Conservation (phyloP, 768 basidiomycete species). For the Termitomyces sp. region DNA sequence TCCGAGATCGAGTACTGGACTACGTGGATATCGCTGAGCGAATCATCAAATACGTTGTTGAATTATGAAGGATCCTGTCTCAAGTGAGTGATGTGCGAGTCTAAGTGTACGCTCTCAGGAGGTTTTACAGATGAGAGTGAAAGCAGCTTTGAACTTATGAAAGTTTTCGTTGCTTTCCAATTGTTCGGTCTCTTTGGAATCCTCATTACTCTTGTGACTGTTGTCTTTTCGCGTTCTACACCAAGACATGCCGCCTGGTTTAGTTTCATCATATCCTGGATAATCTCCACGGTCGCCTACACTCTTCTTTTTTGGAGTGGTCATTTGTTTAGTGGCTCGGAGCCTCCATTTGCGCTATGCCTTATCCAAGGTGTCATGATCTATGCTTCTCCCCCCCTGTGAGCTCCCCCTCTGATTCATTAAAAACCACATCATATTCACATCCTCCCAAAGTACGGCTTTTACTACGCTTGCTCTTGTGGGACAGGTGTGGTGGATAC, state of each 20-base stretch:
- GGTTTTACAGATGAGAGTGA: neutral
- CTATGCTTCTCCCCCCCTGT: neutral
- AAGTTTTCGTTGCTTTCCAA: neutral
- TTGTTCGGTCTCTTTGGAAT: constrained; percentile 2
- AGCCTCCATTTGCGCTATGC: constrained; percentile 2
- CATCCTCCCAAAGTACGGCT: neutral
- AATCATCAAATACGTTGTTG: neutral
- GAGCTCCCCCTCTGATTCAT: neutral
- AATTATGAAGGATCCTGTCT: neutral
- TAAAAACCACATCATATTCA: neutral
- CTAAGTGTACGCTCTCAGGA: neutral
- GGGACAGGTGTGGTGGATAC: neutral
- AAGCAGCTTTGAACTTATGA: neutral
- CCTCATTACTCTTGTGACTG: neutral
- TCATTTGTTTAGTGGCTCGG: neutral
- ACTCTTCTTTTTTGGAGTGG: constrained; percentile 25
- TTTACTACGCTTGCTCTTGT: neutral
- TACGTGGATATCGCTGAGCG: neutral
- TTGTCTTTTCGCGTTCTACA: constrained; percentile 3
- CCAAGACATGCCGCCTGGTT: constrained; percentile 27
- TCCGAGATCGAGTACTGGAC: neutral
- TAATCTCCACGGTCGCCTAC: constrained; percentile 26
- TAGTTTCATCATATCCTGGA: constrained; percentile 28
- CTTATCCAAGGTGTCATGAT: neutral
- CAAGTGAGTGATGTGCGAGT: neutral